Base-by-base conservation (phyloP, 2,329 filamentous ascomycete genomes). In the Cadophora sp. region DNA sequence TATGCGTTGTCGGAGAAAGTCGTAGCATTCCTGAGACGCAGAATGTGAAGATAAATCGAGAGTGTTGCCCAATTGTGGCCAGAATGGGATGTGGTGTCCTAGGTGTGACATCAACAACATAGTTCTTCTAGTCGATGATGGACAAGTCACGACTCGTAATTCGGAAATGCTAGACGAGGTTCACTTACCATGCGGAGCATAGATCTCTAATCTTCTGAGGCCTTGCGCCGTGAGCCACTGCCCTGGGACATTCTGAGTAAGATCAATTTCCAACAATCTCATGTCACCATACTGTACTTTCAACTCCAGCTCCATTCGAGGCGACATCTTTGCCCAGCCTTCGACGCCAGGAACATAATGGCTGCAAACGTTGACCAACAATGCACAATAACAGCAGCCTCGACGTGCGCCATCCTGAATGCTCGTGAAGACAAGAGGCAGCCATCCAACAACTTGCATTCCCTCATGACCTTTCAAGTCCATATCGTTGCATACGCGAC, bases 401-500 rank as follows among this genome's bases (percentile, higher is more conserved):
- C 53, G 53, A 34, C 31, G 53, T 14, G 53, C 27, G 8, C 53
- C 53, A 37, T 58, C 53, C 16, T 37, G 29, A 19, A 58, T 58
- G 5, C 37, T 29, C 37, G 53, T 37, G 53, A 34, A 58, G 29
- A 11, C 1, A 22, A 58, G 29, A 58, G 29, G 53, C 22, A 53
- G 31, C 27, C 8, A 37, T 34, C 31, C 19, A 5, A 58, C n/a
- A 3, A 58, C n/a, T 22, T 58, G 53, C 53, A 58, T 34, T 12
- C 29, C n/a, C 14, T 58, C 53, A 16, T 58, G 53, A 19, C 31
- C 53, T 37, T 56, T 37, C 53, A 58, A 24, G 11, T 58, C 11
- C 16, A 58, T 34, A 24, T 58, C 29, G n/a, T 58, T 58, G 29
- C 31, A 58, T 4, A 58, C n/a, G n/a, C 31, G 53, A 24, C 53